Evolutionary conservation across 2,329 filamentous ascomycete species (phyloP).

Genomic region (Emericellopsis atlantica): DNA sequence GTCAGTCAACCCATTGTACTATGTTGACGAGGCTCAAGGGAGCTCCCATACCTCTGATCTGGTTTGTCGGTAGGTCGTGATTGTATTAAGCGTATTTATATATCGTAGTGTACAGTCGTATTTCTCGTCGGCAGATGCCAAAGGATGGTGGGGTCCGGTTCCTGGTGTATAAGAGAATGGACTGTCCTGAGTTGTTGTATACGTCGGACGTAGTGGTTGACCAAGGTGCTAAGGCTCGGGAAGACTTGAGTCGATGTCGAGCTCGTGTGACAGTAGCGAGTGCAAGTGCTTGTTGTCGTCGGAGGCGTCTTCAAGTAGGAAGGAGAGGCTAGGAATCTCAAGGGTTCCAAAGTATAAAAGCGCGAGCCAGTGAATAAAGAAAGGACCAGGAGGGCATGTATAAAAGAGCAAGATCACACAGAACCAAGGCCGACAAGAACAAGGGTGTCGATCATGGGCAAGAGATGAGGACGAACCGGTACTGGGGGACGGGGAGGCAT

Average conservation of each 20-base stretch:
- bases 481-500: conserved; percentile 20
- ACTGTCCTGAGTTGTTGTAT: conserved; percentile 1
- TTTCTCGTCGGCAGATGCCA: not conserved
- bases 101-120: conserved; percentile 1
- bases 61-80: not conserved
- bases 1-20: not conserved
- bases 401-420: conserved; percentile 29
- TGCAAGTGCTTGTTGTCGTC: too few relatives aligned
- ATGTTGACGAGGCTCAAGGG: not conserved
- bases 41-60: not conserved
- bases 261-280: too few relatives aligned
- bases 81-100: conserved; percentile 1
- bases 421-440: conserved; percentile 21
- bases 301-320: conserved; percentile 10
- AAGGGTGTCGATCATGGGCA: conserved; percentile 34
- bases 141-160: conserved; percentile 4
- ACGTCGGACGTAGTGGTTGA: conserved; percentile 1
- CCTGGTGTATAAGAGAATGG: conserved; percentile 2
- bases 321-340: conserved; percentile 30
- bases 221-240: not conserved
- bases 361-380: conserved; percentile 32
- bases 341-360: conserved; percentile 25
- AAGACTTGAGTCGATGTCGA: not conserved
- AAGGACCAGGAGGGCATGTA: conserved; percentile 36
- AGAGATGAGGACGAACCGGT: conserved; percentile 20